These are phyloP conservation scores for Sisymbrium irio DNA, from an alignment of 345 rosid species.

Conservation along the genomic window DNA sequence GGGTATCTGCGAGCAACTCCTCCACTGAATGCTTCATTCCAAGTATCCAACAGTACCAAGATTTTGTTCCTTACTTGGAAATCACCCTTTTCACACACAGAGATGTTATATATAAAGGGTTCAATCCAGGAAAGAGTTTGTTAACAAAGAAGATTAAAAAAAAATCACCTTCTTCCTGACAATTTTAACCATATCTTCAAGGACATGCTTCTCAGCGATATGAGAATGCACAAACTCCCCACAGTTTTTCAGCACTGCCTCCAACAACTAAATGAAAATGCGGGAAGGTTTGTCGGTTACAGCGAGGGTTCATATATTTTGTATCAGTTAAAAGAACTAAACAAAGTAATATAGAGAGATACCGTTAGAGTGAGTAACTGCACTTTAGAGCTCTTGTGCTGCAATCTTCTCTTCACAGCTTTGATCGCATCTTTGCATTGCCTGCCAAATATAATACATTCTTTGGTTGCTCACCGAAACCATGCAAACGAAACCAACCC, in stretches of 20 bases:
- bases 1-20: constrained; percentile 71
- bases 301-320: too few relatives aligned
- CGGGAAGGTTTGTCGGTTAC: too few relatives aligned
- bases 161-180: constrained; percentile 66
- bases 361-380: constrained; percentile 84
- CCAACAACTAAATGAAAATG: constrained; percentile 58
- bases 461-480: neutral
- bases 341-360: neutral
- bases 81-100: constrained; percentile 49
- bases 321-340: neutral
- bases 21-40: constrained; percentile 97
- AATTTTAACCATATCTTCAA: constrained; percentile 84
- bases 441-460: constrained; percentile 41
- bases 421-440: constrained; percentile 86
- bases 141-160: neutral
- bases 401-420: constrained; percentile 86
- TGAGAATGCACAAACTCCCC: constrained; percentile 79
- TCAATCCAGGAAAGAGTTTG: neutral
- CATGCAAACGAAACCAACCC: neutral
- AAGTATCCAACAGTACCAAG: constrained; percentile 76
- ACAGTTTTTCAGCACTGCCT: constrained; percentile 95
- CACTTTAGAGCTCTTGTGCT: constrained; percentile 73
- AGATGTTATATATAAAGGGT: neutral
- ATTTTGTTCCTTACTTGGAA: constrained; percentile 75
- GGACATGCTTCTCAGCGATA: constrained; percentile 73